Conservation (phyloP, 345 rosid species). For the thale cress (Arabidopsis thaliana) region TAIR10.1 NC_003075.7:15987501-15988000, state of each 20-base stretch:
- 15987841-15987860: background rate
- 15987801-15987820: constrained; percentile 15
- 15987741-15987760: constrained; percentile 73
- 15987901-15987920: constrained; percentile 62
- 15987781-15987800: constrained; percentile 20
- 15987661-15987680: constrained; percentile 7
- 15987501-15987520: background rate
- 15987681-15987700: constrained; percentile 68
- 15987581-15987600: constrained; percentile 83
- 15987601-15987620: constrained; percentile 55
- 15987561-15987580: constrained; percentile 80
- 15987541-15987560: constrained; percentile 73
- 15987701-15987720: constrained; percentile 62
- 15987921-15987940: constrained; percentile 51
- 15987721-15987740: constrained; percentile 76
- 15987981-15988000: constrained; percentile 77
- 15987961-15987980: constrained; percentile 52
- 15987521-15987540: constrained; percentile 57
- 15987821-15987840: background rate
- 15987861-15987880: constrained; percentile 93
- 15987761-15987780: constrained; percentile 71
- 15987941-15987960: constrained; percentile 52
- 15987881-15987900: constrained; percentile 85
- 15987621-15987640: background rate
- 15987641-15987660: constrained; percentile 10